Conservation (phyloP, 2,329 filamentous ascomycete genomes). For the Fusarium sp. region DNA sequence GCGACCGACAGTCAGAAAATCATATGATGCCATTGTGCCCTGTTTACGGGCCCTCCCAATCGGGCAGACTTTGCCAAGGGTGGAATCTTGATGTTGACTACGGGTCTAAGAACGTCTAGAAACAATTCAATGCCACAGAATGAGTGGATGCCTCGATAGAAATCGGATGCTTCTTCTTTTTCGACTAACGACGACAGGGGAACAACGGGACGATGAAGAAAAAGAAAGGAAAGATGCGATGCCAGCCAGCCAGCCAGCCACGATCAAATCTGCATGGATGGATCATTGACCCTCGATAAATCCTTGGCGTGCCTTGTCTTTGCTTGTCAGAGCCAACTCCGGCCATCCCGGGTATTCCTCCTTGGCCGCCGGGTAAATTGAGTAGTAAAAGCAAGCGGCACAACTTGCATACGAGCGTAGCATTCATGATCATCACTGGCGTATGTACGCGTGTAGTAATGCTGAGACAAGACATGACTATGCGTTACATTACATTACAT, state of each 20-base stretch:
- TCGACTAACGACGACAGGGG: neutral
- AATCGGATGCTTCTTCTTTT: slow-evolving; percentile 25
- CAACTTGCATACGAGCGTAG: slow-evolving; percentile 19
- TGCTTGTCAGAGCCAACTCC: neutral
- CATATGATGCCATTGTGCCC: slow-evolving; percentile 40
- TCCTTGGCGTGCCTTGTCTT: neutral
- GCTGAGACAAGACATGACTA: slow-evolving; percentile 30
- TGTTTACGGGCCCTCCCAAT: slow-evolving; percentile 33
- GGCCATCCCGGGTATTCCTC: neutral
- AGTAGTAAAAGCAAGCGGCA: neutral
- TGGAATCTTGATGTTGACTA: slow-evolving; percentile 3
- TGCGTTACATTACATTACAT: neutral
- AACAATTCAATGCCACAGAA: slow-evolving; percentile 8
- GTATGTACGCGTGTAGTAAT: slow-evolving; percentile 12
- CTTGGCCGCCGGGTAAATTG: neutral
- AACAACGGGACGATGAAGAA: slow-evolving; percentile 10
- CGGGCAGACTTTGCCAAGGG: slow-evolving; percentile 28
- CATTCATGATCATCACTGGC: slow-evolving; percentile 6
- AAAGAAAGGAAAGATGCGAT: slow-evolving; percentile 1
- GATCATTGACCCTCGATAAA: neutral
- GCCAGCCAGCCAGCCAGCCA: slow-evolving; percentile 8
- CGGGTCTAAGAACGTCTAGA: slow-evolving; percentile 30
- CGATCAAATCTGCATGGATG: slow-evolving; percentile 8
- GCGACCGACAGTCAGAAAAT: slow-evolving; percentile 22
- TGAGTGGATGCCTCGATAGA: slow-evolving; percentile 6